A percentile compares a stretch with the other conserved stretches of the same genome.
Evolutionary conservation across 768 basidiomycete genomes (phyloP).

Genomic region (Hericium alpestre): DNA sequence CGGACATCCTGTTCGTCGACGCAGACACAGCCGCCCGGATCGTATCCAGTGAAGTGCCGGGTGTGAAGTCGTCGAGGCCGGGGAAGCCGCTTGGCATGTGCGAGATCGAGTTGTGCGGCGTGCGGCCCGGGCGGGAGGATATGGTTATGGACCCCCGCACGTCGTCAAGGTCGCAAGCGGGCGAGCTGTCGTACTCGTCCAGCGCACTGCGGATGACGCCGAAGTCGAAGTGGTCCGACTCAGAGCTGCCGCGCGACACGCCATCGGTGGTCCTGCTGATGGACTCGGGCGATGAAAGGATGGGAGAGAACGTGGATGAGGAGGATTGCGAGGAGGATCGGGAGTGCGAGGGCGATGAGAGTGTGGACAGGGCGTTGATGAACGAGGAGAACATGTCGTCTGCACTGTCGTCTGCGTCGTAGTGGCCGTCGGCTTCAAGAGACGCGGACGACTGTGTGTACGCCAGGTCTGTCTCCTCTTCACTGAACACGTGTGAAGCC

Average conservation of each 20-base stretch:
- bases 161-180: background rate
- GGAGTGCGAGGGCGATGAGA: conserved; percentile 26
- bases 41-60: conserved; percentile 38
- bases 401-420: conserved; percentile 16
- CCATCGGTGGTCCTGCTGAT: background rate
- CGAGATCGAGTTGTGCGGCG: background rate
- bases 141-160: background rate
- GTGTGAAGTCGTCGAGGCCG: conserved; percentile 22
- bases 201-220: background rate
- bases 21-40: conserved; percentile 20
- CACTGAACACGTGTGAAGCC: background rate
- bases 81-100: conserved; percentile 5
- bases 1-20: conserved; percentile 5
- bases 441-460: conserved; percentile 6
- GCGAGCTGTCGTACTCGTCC: background rate
- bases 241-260: background rate
- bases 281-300: conserved; percentile 10
- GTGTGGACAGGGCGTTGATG: conserved; percentile 22
- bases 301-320: conserved; percentile 21
- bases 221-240: background rate
- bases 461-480: background rate
- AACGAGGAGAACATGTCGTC: conserved; percentile 25
- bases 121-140: background rate
- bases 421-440: conserved; percentile 6
- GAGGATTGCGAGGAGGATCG: conserved; percentile 20